Evolutionary conservation across 495 filamentous ascomycete species (phyloP).

Genomic region (Paragyromitra xinjiangensis): DNA sequence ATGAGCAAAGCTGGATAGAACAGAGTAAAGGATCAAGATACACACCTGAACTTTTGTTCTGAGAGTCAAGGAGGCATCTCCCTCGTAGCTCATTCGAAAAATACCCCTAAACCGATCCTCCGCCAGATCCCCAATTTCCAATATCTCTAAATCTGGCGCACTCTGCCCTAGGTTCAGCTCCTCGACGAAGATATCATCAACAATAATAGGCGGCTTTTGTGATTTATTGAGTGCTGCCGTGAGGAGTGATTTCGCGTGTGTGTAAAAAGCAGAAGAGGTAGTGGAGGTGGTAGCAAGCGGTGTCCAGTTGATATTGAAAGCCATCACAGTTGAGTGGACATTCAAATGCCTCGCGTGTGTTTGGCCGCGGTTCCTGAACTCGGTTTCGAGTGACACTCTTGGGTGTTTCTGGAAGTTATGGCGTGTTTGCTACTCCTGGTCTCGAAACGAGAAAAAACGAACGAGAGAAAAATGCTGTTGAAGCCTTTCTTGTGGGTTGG

Average conservation of each 20-base stretch:
- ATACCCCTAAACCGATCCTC: conserved; percentile 97
- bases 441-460: not conserved
- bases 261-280: conserved; percentile 71
- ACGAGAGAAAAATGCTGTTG: conserved; percentile 1
- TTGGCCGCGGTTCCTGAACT: conserved; percentile 26
- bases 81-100: conserved; percentile 98
- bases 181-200: conserved; percentile 98
- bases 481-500: conserved; percentile 6
- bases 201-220: conserved; percentile 97
- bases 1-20: not conserved
- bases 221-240: conserved; percentile 97
- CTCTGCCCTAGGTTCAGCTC: conserved; percentile 94
- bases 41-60: conserved; percentile 89
- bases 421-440: conserved; percentile 12
- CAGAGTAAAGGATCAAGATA: conserved; percentile 28
- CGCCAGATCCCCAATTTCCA: conserved; percentile 95
- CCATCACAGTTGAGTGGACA: conserved; percentile 67
- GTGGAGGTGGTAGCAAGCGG: conserved; percentile 90
- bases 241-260: conserved; percentile 89
- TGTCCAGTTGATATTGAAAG: conserved; percentile 99
- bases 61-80: conserved; percentile 92
- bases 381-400: not conserved
- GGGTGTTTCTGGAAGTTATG: conserved; percentile 6
- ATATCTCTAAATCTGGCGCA: conserved; percentile 90
- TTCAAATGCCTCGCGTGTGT: conserved; percentile 35